Evolutionary conservation across 768 basidiomycete species (phyloP).

Genomic region (Agrocybe pediades): DNA sequence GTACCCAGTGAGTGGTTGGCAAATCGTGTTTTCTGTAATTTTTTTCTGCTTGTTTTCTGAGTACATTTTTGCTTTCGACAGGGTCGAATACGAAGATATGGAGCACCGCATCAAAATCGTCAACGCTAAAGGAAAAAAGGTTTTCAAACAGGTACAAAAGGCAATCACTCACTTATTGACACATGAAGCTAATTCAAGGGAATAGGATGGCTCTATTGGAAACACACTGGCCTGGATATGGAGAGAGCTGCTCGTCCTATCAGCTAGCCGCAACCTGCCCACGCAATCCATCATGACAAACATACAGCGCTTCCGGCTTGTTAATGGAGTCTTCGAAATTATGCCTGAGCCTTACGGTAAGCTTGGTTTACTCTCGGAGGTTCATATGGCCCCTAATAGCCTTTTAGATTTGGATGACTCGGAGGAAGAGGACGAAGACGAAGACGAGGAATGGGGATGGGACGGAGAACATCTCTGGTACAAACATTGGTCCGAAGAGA

Average conservation of each 20-base stretch:
- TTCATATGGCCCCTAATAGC: too few species aligned
- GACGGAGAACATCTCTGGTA: background rate
- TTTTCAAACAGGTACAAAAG: too few species aligned
- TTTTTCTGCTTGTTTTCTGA: too few species aligned
- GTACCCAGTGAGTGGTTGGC: too few species aligned
- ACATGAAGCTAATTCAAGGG: too few species aligned
- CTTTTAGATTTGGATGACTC: too few species aligned
- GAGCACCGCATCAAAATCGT: too few species aligned
- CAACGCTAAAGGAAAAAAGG: too few species aligned
- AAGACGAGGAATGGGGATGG: background rate
- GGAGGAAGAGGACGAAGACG: background rate
- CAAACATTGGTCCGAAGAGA: background rate
- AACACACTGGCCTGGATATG: background rate
- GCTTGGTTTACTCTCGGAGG: background rate
- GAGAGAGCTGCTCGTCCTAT: background rate
- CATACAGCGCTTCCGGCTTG: background rate
- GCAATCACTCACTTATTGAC: too few species aligned
- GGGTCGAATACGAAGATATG: too few species aligned
- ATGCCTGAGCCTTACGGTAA: background rate
- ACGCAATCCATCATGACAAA: background rate
- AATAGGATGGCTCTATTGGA: background rate
- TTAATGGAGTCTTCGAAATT: background rate
- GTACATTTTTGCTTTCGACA: too few species aligned
- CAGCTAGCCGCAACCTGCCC: background rate
- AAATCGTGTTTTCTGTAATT: too few species aligned